Evolutionary conservation across 169 alveolate species (phyloP), one percentile per base, ranked within the genome.

Genomic region (Plasmodium adleri): DNA sequence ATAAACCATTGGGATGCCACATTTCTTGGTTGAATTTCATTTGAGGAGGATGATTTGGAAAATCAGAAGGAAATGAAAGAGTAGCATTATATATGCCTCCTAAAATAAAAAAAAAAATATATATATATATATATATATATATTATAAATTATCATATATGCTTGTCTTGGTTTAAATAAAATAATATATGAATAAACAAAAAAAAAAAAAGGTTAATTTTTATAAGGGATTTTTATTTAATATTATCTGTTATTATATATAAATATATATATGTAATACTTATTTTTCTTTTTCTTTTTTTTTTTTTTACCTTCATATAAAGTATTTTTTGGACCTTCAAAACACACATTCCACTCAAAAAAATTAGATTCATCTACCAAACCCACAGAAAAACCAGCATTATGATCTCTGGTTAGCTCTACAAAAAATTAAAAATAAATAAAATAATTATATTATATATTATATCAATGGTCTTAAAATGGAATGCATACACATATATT

Each of bases 11-110:
- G 12, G 99, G 99, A 87, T 98, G 99, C 99, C 99, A 98, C 99
- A 98, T 97, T 91, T 97, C 98, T 45, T 98, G 98, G 87, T 94
- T 97, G 92, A 98, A 98, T 88, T 95, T 93, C 99, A 98, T 98
- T 88, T 97, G 97, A 15, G 99, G 99, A 20, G 99, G 99, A 50
- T 93, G 96, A 91, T 98, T 97, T 45, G 99, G 99, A 94, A 97
- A 98, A 89, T 97, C 99, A 9, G 96, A 95, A 0, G 99, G 99
- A 88, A 98, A 98, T 72, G 96, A 97, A 63, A 98, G 94, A 4
- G 96, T 71, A 12, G 99, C 99, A 75, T 96, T 95, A 90, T 98
- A 99, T 54, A 98, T 96, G 28, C 99, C 99, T 5, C 99, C 99
- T 92, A 45, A 22, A 6, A 64, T 3, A 49, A 62, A 10, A 24